Percentiles rank a stretch among this genome's conserved stretches.
phyloP scores from a whole-genome alignment of 192 early-diverging fungal species.

The Mortierella antarctica region DNA sequence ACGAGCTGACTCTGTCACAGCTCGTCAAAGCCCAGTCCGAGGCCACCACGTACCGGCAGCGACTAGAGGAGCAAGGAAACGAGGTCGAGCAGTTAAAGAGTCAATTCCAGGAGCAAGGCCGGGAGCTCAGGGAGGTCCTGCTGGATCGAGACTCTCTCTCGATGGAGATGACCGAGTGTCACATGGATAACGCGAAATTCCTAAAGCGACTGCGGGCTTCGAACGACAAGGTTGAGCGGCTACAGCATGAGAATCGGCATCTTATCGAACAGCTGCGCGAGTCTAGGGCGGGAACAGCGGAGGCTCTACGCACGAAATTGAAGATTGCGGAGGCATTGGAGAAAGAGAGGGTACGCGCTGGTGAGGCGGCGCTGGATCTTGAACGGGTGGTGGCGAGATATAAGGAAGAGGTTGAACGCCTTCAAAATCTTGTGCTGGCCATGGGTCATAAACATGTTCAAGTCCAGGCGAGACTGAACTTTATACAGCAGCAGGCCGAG shows the following conservation, averaged over 20 bases:
- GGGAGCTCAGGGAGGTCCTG: slow-evolving; percentile 23
- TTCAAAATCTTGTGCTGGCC: slow-evolving; percentile 37
- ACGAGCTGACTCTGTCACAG: slow-evolving; percentile 28
- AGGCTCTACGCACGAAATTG: slow-evolving; percentile 6
- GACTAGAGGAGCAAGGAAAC: neutral
- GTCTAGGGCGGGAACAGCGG: slow-evolving; percentile 13
- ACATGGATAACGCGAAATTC: slow-evolving; percentile 34
- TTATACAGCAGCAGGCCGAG: slow-evolving; percentile 17
- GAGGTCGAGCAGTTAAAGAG: slow-evolving; percentile 17
- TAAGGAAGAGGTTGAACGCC: slow-evolving; percentile 20
- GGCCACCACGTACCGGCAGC: neutral
- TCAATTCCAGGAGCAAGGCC: slow-evolving; percentile 4
- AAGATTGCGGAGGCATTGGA: slow-evolving; percentile 8
- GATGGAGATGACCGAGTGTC: slow-evolving; percentile 34
- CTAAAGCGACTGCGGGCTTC: slow-evolving; percentile 25
- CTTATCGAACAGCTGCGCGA: slow-evolving; percentile 41
- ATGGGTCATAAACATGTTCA: slow-evolving; percentile 37
- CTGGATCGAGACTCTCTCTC: slow-evolving; percentile 41
- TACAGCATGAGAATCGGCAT: slow-evolving; percentile 40
- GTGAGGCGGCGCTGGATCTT: slow-evolving; percentile 18
- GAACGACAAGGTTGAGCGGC: slow-evolving; percentile 15
- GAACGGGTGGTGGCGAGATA: slow-evolving; percentile 26
- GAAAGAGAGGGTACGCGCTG: slow-evolving; percentile 15
- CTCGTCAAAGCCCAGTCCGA: slow-evolving; percentile 20
- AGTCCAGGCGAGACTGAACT: slow-evolving; percentile 18